Conservation (phyloP, 805 yeast genomes). For the Starmera pachycereana region DNA sequence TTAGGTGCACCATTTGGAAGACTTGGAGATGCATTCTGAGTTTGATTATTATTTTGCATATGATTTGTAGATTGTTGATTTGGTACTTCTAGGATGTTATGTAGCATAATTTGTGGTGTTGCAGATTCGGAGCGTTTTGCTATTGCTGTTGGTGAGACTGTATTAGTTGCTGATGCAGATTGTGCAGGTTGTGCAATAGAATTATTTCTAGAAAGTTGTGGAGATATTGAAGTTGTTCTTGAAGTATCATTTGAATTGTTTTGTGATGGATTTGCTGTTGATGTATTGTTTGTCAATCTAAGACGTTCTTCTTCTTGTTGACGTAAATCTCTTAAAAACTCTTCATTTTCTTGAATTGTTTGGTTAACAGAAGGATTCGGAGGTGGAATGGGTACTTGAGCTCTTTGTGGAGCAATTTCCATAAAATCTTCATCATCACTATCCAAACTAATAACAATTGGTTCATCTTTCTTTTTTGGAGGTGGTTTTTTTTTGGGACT, state of each 20-base stretch:
- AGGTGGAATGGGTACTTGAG: too few species aligned
- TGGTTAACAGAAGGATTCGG: neutral
- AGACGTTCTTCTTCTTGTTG: neutral
- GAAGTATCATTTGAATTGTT: too few species aligned
- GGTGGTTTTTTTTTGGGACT: constrained; percentile 2
- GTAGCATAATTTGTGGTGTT: too few species aligned
- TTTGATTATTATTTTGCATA: too few species aligned
- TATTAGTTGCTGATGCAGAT: neutral
- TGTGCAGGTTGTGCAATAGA: neutral
- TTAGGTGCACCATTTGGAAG: too few species aligned
- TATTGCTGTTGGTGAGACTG: neutral
- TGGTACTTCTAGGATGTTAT: too few species aligned
- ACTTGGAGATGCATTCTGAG: too few species aligned
- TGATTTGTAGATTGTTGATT: too few species aligned
- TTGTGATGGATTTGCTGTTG: too few species aligned
- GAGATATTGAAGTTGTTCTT: neutral
- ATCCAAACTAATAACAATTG: constrained; percentile 39
- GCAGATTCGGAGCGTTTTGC: too few species aligned
- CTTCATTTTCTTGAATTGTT: neutral
- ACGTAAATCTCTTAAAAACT: neutral
- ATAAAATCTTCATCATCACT: constrained; percentile 36
- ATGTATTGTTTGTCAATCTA: neutral
- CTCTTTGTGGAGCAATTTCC: constrained; percentile 2
- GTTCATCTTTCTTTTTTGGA: constrained; percentile 10
- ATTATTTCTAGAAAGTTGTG: neutral